Conservation (phyloP, 345 rosid species). For the Linum usitatissimum region DNA sequence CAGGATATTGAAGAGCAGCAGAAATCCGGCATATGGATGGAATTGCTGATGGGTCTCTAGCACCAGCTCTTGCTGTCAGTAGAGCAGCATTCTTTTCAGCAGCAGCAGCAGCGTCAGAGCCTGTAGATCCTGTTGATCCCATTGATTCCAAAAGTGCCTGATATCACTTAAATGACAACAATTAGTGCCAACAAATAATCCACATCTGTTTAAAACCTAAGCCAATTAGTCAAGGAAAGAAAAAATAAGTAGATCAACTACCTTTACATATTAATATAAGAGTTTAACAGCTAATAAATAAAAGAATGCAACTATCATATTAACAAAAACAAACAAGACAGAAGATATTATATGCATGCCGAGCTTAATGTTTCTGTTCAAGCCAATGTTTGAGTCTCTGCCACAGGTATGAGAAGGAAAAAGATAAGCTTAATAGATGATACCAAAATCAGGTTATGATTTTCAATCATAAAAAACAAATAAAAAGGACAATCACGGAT, state of each 20-base stretch:
- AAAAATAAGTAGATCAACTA: background rate
- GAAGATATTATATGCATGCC: background rate
- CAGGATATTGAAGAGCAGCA: conserved; percentile 91
- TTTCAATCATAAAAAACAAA: no score
- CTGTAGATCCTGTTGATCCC: conserved; percentile 83
- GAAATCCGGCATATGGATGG: conserved; percentile 95
- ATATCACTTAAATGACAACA: conserved; percentile 6
- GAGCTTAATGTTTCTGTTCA: no score
- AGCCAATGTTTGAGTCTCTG: background rate
- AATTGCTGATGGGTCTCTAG: conserved; percentile 95
- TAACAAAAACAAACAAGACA: background rate
- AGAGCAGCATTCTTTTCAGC: conserved; percentile 93
- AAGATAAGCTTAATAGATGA: conserved; percentile 1
- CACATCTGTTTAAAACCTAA: no score
- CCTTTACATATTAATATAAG: background rate
- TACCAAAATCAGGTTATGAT: no score
- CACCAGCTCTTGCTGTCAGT: conserved; percentile 96
- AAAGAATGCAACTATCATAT: background rate
- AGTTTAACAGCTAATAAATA: background rate
- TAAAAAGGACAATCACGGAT: no score
- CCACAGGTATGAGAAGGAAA: background rate
- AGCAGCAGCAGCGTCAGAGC: conserved; percentile 76
- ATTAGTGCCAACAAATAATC: background rate
- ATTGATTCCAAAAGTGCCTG: conserved; percentile 89
- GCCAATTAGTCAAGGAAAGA: no score